Evolutionary conservation across 345 rosid genomes (phyloP), one percentile per base, ranked within the genome.

Genomic region (Reutealis trisperma): DNA sequence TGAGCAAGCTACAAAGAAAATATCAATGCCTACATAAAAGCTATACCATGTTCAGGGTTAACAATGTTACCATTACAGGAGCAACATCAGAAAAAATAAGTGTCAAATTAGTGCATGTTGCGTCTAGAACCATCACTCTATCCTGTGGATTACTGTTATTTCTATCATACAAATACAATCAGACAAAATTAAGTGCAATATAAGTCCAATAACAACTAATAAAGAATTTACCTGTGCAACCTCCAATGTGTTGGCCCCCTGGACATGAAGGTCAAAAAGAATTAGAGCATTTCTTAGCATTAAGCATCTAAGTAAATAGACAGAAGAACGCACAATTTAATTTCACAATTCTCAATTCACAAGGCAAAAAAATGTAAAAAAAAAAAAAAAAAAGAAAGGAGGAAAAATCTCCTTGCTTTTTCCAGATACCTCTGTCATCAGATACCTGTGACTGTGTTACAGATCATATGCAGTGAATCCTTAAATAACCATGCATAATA

Each of bases 181-280:
- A 51, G 27, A 16, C 21, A 42, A 71, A 25, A 54, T 3, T 3
- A 21, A 1, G 58, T 15, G 5, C 21, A 66, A 37, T 11, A 66
- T 10, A 54, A 64, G 52, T 37, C n/a, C 6, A 5, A 24, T 41
- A 30, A 32, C 42, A 62, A 2, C 51, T 15, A 9, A 41, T 62
- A 27, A 71, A 37, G 66, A 64, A 14, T 58, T 72, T 88, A 93
- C 99, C 99, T 89, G 98, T 84, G 84, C 96, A 96, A 71, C 99
- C 98, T 21, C 99, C 98, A 24, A 96, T 85, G 82, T 93, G 99
- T 75, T 91, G 88, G 49, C 96, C 97, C 52, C 99, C 99, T 96
- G 92, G n/a, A 78, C 72, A 86, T 60, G 60, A 61, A 78, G 41
- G 67, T 49, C 27, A 75, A 67, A 47, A 78, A 63, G 57, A 54